Evolutionary conservation across 768 basidiomycete species (phyloP).

Genomic region (Kwoniella heveanensis): DNA sequence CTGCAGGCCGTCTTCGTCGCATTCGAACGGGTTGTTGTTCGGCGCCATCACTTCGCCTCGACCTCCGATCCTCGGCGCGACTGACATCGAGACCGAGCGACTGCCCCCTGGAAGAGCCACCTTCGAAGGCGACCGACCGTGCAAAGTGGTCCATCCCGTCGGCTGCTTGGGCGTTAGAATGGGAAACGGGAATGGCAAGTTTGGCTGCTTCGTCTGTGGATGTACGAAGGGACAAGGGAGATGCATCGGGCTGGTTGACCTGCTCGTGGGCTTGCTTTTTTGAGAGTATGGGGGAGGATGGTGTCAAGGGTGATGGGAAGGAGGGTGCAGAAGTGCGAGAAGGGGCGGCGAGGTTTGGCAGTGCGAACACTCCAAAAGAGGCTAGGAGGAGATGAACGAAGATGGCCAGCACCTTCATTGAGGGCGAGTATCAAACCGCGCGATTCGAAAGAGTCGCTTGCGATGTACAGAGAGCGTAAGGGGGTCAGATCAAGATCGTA

Average conservation of each 20-base stretch:
- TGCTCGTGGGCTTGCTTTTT: too few relatives aligned
- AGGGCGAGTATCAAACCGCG: neutral
- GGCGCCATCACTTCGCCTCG: neutral
- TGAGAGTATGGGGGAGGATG: too few relatives aligned
- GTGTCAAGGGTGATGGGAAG: too few relatives aligned
- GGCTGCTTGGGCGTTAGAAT: neutral
- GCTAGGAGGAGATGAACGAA: neutral
- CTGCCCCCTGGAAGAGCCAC: too few relatives aligned
- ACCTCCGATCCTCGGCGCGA: neutral
- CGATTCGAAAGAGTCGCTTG: too few relatives aligned
- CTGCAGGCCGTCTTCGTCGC: neutral
- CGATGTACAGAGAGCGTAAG: too few relatives aligned
- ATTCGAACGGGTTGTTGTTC: slow-evolving; percentile 1
- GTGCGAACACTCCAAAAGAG: neutral
- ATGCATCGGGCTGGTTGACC: neutral
- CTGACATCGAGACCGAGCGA: neutral
- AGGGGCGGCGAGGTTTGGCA: neutral
- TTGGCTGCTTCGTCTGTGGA: neutral
- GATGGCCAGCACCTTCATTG: neutral
- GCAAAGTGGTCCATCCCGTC: neutral
- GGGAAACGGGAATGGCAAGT: neutral
- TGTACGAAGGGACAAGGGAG: neutral
- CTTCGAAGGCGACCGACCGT: too few relatives aligned
- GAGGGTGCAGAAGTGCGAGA: too few relatives aligned
- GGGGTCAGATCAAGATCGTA: too few relatives aligned